These are phyloP conservation scores for Aquilaria agallochum DNA, from an alignment of 441 rosid genomes.

Conservation along the genomic window DNA sequence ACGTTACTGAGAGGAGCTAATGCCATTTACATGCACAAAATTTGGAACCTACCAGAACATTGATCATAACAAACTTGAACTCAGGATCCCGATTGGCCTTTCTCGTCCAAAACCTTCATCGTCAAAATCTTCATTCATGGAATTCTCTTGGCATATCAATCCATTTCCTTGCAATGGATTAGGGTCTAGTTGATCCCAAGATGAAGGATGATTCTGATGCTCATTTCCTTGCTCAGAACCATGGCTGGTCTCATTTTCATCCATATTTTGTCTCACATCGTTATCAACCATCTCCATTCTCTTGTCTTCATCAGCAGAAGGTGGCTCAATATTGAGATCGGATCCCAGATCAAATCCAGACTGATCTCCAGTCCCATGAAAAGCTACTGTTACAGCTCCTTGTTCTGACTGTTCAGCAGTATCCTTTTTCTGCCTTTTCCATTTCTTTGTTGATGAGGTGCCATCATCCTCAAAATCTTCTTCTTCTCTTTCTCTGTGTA, in stretches of 20 bases:
- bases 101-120: conserved; percentile 56
- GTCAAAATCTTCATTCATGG: conserved; percentile 84
- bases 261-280: conserved; percentile 44
- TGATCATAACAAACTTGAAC: conserved; percentile 43
- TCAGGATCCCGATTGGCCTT: conserved; percentile 39
- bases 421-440: conserved; percentile 96
- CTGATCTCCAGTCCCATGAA: conserved; percentile 53
- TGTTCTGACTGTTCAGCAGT: conserved; percentile 76
- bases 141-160: conserved; percentile 80
- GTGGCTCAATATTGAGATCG: conserved; percentile 61
- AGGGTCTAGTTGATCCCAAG: conserved; percentile 53
- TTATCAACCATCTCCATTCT: conserved; percentile 29
- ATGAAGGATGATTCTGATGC: conserved; percentile 41
- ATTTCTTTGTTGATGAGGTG: conserved; percentile 97
- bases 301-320: conserved; percentile 41
- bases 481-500: conserved; percentile 95
- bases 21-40: conserved; percentile 8
- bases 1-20: conserved; percentile 9
- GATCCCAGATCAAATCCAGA: conserved; percentile 68
- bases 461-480: conserved; percentile 99
- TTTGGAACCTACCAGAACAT: conserved; percentile 37
- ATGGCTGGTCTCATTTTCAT: conserved; percentile 39
- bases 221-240: conserved; percentile 34
- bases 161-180: conserved; percentile 50
- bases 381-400: conserved; percentile 67